Evolutionary conservation across 2,329 filamentous ascomycete species (phyloP).

Genomic region (Setomelanomma holmii): DNA sequence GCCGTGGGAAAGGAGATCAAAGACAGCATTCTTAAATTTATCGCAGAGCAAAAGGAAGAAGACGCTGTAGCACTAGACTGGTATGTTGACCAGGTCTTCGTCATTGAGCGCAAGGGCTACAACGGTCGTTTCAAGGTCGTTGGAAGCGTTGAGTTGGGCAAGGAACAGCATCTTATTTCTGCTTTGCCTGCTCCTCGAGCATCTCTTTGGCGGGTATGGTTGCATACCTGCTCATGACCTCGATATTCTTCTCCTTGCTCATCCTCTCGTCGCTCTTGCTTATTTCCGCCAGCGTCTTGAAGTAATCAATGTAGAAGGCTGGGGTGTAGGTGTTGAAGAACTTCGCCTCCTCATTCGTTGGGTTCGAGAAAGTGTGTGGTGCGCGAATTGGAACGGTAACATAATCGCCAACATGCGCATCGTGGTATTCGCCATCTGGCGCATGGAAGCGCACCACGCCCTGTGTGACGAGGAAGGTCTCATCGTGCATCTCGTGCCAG

Average conservation of each 20-base stretch:
- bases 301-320: constrained; percentile 65
- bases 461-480: constrained; percentile 64
- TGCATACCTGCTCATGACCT: constrained; percentile 60
- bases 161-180: constrained; percentile 13
- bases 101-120: constrained; percentile 34
- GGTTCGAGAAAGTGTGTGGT: constrained; percentile 65
- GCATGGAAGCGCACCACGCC: constrained; percentile 61
- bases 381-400: constrained; percentile 62
- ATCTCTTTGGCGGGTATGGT: constrained; percentile 56
- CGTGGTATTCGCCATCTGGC: constrained; percentile 53
- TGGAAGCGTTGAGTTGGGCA: constrained; percentile 19
- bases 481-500: constrained; percentile 64
- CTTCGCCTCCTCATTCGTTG: constrained; percentile 60
- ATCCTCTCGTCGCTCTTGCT: constrained; percentile 55
- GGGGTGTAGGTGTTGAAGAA: constrained; percentile 67
- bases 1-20: constrained; percentile 23
- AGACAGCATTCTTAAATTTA: constrained; percentile 13
- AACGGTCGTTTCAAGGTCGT: constrained; percentile 34
- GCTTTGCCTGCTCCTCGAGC: constrained; percentile 33
- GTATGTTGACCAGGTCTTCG: constrained; percentile 34
- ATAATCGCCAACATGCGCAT: constrained; percentile 61
- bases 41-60: not conserved
- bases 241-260: constrained; percentile 57
- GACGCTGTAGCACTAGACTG: constrained; percentile 23
- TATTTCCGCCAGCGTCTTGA: constrained; percentile 59